Percentiles rank a stretch among this genome's conserved stretches.
Evolutionary conservation across 116 monocot species (phyloP).

Genomic region (Trichopus zeylanicus): DNA sequence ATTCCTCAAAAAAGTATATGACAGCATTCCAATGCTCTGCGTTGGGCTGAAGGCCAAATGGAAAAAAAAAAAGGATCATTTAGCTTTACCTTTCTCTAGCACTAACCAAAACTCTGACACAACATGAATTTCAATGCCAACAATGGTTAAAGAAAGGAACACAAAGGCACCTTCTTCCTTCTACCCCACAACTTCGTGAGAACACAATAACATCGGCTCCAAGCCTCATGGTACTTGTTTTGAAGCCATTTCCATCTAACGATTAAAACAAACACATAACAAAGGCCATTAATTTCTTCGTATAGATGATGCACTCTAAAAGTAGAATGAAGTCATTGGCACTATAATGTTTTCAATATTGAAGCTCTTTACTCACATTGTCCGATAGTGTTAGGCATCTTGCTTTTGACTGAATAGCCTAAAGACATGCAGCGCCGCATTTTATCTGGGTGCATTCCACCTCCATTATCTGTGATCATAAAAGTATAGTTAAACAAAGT

Average conservation of each 20-base stretch:
- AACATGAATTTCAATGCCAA: too few relatives aligned
- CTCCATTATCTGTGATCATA: slow-evolving; percentile 68
- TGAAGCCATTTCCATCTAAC: slow-evolving; percentile 96
- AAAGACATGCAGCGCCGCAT: slow-evolving; percentile 95
- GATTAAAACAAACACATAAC: slow-evolving; percentile 8
- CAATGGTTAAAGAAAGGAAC: too few relatives aligned
- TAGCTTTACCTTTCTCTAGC: too few relatives aligned
- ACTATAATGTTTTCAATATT: too few relatives aligned
- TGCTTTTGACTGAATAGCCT: slow-evolving; percentile 86
- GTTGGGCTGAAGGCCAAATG: slow-evolving; percentile 37
- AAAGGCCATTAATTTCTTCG: background rate
- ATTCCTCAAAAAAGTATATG: slow-evolving; percentile 69
- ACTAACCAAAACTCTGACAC: too few relatives aligned
- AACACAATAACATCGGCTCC: slow-evolving; percentile 98
- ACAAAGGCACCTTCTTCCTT: slow-evolving; percentile 54
- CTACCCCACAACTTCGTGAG: slow-evolving; percentile 61
- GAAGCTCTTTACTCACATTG: slow-evolving; percentile 54
- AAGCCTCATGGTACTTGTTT: slow-evolving; percentile 97
- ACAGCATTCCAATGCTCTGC: slow-evolving; percentile 80
- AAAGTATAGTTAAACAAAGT: too few relatives aligned
- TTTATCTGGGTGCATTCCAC: slow-evolving; percentile 92
- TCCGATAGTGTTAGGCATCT: slow-evolving; percentile 80
- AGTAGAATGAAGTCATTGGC: background rate
- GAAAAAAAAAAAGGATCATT: too few relatives aligned
- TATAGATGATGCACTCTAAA: too few relatives aligned